Conservation (phyloP, 768 basidiomycete species). For the Russula emetica region DNA sequence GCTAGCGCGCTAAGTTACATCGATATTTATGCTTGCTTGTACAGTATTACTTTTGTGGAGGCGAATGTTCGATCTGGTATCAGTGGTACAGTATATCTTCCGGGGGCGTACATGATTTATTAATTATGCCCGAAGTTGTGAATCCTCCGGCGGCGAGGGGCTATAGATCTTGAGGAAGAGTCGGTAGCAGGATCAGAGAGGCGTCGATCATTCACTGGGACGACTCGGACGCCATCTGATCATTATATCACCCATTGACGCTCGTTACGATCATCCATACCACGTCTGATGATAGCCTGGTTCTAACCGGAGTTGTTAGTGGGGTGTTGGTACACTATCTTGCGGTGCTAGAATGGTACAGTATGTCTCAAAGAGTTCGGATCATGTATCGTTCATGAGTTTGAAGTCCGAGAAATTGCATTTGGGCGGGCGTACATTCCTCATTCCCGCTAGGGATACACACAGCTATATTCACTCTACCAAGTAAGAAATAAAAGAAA, state of each 20-base stretch:
- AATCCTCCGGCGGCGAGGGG: neutral
- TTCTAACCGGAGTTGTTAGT: neutral
- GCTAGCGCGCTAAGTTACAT: neutral
- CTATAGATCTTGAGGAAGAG: neutral
- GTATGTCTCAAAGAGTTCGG: too few relatives aligned
- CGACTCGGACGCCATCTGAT: neutral
- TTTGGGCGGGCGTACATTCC: constrained; percentile 1
- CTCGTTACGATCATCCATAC: neutral
- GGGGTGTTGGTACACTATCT: too few relatives aligned
- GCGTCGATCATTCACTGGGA: neutral
- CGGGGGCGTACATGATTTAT: neutral
- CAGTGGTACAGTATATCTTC: too few relatives aligned
- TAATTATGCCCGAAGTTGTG: neutral
- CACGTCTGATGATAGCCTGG: neutral
- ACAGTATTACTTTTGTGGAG: neutral
- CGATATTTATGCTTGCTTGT: neutral
- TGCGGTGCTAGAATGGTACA: too few relatives aligned
- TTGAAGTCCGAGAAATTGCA: neutral
- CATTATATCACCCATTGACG: neutral
- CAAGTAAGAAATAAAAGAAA: constrained; percentile 12
- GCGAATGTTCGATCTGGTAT: neutral
- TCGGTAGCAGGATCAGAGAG: neutral
- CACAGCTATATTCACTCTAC: constrained; percentile 24
- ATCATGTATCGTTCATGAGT: too few relatives aligned
- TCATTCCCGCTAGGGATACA: constrained; percentile 17